A percentile compares a stretch with the other conserved stretches of the same genome.
Evolutionary conservation across 371 early-diverging fungal genomes (phyloP).

Genomic region (Thermomucor indicae-seudaticae): DNA sequence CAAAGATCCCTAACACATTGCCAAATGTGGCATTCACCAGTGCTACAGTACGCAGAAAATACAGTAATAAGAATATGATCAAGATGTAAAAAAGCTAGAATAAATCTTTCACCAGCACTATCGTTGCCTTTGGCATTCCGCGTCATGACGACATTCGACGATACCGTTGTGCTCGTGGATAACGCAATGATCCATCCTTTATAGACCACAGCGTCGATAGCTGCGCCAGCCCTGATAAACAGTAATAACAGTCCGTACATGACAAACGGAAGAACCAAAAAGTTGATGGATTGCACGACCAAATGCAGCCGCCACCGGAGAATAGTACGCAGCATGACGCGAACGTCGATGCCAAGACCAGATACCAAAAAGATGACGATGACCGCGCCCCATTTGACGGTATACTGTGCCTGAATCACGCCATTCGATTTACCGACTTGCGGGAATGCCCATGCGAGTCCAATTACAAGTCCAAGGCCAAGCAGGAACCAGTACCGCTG

Average conservation of each 20-base stretch:
- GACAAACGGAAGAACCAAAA: conserved; percentile 57
- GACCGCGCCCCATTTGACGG: conserved; percentile 65
- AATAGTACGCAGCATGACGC: conserved; percentile 52
- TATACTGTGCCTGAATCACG: conserved; percentile 60
- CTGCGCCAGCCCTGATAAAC: conserved; percentile 34
- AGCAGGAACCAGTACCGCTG: conserved; percentile 54
- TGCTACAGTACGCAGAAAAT: conserved; percentile 26
- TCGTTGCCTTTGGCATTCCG: conserved; percentile 67
- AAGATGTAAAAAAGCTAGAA: not conserved
- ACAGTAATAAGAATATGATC: not conserved
- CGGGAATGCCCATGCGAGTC: conserved; percentile 61
- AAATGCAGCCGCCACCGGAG: conserved; percentile 61
- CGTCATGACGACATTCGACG: conserved; percentile 76
- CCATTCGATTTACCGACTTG: conserved; percentile 58
- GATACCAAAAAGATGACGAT: conserved; percentile 68
- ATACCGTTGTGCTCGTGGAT: conserved; percentile 71
- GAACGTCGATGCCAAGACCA: conserved; percentile 63
- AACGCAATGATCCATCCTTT: conserved; percentile 66
- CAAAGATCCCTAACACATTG: conserved; percentile 63
- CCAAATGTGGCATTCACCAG: conserved; percentile 69
- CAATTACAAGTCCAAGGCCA: conserved; percentile 60
- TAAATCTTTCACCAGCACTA: conserved; percentile 31
- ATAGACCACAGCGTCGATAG: conserved; percentile 50
- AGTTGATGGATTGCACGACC: conserved; percentile 58
- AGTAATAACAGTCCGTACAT: conserved; percentile 56